Evolutionary conservation across 176 grass and related monocot species (phyloP), one percentile per base, ranked within the genome.

Genomic region (Oryza nivara): DNA sequence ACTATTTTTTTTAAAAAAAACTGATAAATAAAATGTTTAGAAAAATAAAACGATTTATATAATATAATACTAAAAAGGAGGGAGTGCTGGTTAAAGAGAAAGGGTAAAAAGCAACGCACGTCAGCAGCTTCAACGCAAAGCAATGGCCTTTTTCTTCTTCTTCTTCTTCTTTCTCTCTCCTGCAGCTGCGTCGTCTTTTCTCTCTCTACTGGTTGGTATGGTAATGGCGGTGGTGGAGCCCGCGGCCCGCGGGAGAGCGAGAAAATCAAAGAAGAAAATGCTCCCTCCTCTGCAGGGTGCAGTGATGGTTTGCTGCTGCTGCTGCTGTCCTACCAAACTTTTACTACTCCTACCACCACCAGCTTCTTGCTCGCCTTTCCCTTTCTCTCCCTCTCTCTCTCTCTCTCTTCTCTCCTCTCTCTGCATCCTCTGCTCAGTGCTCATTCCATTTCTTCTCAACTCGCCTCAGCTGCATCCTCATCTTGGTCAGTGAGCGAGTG

Each of bases 311-410:
- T 82, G 80, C 60, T 71, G 19, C 70, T 82, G 19, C 70, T 82
- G 80, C 43, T 58, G 19, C 56, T 40, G 6, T 40, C 67, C 70
- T 45, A 89, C 87, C 81, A 80, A 67, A 81, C 80, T 43, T 88
- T 88, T 67, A 78, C 38, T 67, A 78, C 38, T 22, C 6, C 38
- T 22, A 3, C 74, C 17, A 56, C 78, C 5, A 84, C 82, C 83
- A 72, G 83, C 78, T 52, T 82, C 88, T 23, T 43, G 88, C 77
- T 77, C 22, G 9, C 51, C 85, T 91, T 91, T 84, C 64, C 74
- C 75, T 87, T 75, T 80, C 80, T 41, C 3, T 9, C 9, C 41
- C 44, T n/a, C 45, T 52, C n/a, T 32, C 30, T 32, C 30, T 32
- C n/a, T 32, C 30, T 32, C 30, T 32, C 30, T 32, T 30, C 25